Evolutionary conservation across 805 yeast genomes (phyloP).

Genomic region (Blastobotrys attinorum): DNA sequence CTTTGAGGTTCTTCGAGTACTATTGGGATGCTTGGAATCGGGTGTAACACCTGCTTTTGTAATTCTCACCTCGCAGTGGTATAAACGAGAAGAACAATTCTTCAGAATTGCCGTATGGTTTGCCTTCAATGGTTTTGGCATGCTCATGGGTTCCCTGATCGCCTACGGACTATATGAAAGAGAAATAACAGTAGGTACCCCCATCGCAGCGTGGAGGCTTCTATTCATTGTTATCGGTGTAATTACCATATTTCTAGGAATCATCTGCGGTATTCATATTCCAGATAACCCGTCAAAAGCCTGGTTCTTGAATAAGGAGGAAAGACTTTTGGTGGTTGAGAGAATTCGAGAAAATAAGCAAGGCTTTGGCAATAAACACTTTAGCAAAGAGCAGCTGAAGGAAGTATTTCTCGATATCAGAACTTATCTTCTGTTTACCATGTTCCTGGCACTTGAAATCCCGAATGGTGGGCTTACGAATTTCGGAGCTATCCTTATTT

Average conservation of each 20-base stretch:
- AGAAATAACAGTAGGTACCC: conserved; percentile 21
- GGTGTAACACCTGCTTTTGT: conserved; percentile 51
- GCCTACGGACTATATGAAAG: conserved; percentile 36
- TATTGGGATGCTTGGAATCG: conserved; percentile 46
- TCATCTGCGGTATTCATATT: conserved; percentile 13
- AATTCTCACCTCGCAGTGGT: conserved; percentile 34
- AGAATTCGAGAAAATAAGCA: conserved; percentile 46
- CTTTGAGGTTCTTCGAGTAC: conserved; percentile 38
- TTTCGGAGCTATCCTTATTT: conserved; percentile 38
- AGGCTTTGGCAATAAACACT: conserved; percentile 48
- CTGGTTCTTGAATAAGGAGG: conserved; percentile 38
- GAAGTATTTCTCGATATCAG: conserved; percentile 44
- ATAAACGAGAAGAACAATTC: conserved; percentile 34
- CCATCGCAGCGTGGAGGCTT: conserved; percentile 41
- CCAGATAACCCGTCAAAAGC: conserved; percentile 48
- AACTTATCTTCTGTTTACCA: conserved; percentile 39
- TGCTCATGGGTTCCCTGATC: conserved; percentile 38
- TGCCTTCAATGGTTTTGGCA: conserved; percentile 37
- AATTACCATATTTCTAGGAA: conserved; percentile 36
- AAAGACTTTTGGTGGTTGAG: conserved; percentile 39
- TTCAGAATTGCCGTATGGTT: conserved; percentile 30
- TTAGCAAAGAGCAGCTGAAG: conserved; percentile 44
- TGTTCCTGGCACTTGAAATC: conserved; percentile 33
- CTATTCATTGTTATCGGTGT: conserved; percentile 51
- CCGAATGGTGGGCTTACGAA: conserved; percentile 49